phyloP scores from a whole-genome alignment of 768 basidiomycete species.

The Mycena amicta region DNA sequence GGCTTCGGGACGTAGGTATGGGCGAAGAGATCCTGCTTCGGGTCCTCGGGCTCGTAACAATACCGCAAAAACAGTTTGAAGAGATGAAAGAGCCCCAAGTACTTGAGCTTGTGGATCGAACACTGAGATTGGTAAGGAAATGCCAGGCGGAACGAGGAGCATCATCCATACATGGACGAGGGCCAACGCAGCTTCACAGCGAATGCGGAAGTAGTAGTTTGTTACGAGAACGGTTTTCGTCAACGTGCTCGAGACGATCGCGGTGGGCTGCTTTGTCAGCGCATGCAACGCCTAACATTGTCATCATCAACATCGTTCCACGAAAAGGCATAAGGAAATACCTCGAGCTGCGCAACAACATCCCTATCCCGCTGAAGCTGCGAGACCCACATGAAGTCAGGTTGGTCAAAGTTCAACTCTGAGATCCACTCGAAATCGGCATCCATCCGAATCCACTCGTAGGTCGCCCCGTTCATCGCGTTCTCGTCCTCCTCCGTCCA shows the following conservation, averaged over 20 bases:
- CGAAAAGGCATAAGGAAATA: conserved; percentile 3
- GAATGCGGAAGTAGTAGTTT: conserved; percentile 95
- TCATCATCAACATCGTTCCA: background rate
- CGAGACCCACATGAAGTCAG: conserved; percentile 98
- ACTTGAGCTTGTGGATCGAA: conserved; percentile 79
- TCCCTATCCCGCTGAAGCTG: conserved; percentile 95
- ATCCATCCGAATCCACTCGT: conserved; percentile 99
- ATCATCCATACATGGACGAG: conserved; percentile 65
- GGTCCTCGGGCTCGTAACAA: conserved; percentile 86
- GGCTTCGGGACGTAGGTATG: conserved; percentile 93
- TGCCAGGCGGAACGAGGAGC: conserved; percentile 15
- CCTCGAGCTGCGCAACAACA: conserved; percentile 96
- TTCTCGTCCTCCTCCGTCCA: conserved; percentile 98
- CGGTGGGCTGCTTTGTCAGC: conserved; percentile 76
- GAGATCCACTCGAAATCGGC: conserved; percentile 99
- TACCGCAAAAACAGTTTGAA: conserved; percentile 93
- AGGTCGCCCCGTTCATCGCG: conserved; percentile 91
- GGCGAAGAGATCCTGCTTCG: conserved; percentile 78
- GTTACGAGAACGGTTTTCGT: conserved; percentile 93
- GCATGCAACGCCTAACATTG: conserved; percentile 80
- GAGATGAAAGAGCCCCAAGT: conserved; percentile 90
- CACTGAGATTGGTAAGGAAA: conserved; percentile 54
- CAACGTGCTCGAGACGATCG: conserved; percentile 86
- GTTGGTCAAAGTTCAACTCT: conserved; percentile 89
- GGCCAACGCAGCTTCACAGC: conserved; percentile 90